Percentiles rank a stretch among this genome's conserved stretches.
Conservation (phyloP, 352 stramenopile genomes). For the Phytopythium mirpurense region DNA sequence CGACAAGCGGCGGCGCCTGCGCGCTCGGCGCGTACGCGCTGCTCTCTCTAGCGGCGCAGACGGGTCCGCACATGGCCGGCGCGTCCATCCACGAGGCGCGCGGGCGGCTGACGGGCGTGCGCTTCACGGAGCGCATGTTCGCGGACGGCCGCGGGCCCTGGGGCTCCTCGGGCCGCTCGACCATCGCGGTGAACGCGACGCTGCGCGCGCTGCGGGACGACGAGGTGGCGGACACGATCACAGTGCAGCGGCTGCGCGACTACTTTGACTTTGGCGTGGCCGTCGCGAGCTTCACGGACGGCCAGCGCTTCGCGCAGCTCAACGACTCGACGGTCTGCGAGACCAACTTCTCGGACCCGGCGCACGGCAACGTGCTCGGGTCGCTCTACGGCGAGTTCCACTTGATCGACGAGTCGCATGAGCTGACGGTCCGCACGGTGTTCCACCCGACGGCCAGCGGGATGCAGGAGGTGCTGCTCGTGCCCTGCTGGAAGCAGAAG, state of each 20-base stretch:
- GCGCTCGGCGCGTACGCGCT: constrained; percentile 4
- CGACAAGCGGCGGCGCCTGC: neutral
- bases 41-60: constrained; percentile 25
- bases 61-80: constrained; percentile 23
- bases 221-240: constrained; percentile 67
- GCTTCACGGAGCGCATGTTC: constrained; percentile 81
- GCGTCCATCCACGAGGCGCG: constrained; percentile 59
- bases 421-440: constrained; percentile 31
- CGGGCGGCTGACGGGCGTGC: constrained; percentile 48
- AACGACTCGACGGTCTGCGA: constrained; percentile 52
- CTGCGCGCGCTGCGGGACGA: constrained; percentile 40
- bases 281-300: constrained; percentile 54
- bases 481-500: constrained; percentile 84
- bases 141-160: constrained; percentile 52
- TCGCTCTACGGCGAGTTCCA: constrained; percentile 60
- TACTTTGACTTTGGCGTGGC: constrained; percentile 82
- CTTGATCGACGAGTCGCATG: constrained; percentile 25
- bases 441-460: constrained; percentile 50
- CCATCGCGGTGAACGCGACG: constrained; percentile 38
- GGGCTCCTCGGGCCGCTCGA: constrained; percentile 34
- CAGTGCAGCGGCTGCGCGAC: constrained; percentile 53
- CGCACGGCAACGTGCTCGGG: constrained; percentile 28
- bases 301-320: constrained; percentile 28
- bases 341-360: constrained; percentile 51
- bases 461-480: constrained; percentile 61